A percentile compares a stretch with the other conserved stretches of the same genome.
These are phyloP conservation scores for Sicyos baderoa DNA, from an alignment of 306 rosid species.

Conservation along the genomic window DNA sequence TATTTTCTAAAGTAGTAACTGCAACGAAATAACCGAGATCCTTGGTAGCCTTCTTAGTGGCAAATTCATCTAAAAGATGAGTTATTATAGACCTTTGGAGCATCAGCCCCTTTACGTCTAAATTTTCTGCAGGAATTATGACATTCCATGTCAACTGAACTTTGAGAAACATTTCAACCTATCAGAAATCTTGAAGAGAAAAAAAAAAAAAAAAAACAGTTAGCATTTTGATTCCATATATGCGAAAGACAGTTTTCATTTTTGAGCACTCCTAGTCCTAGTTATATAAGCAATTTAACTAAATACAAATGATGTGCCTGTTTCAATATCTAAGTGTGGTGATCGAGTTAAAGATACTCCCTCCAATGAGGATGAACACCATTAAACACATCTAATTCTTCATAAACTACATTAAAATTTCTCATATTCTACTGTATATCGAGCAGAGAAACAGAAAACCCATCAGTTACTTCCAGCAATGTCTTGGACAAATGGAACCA, in stretches of 20 bases:
- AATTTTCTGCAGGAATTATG: constrained; percentile 54
- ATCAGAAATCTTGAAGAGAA: constrained; percentile 18
- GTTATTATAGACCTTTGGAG: constrained; percentile 55
- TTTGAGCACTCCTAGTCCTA: not conserved
- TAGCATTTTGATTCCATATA: not conserved
- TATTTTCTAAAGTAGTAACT: constrained; percentile 54
- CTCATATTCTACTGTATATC: not conserved
- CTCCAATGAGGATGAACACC: not conserved
- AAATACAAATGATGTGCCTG: not conserved
- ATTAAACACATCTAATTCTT: not conserved
- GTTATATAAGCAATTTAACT: not conserved
- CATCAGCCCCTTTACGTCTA: constrained; percentile 51
- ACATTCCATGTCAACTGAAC: constrained; percentile 74
- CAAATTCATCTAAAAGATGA: constrained; percentile 54
- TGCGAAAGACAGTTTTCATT: not conserved
- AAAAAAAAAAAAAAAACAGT: not conserved
- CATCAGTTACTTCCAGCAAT: not conserved
- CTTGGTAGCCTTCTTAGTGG: constrained; percentile 57
- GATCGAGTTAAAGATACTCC: not conserved
- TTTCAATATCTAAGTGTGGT: not conserved
- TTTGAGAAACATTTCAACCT: constrained; percentile 56
- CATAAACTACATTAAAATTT: not conserved
- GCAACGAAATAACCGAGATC: constrained; percentile 71
- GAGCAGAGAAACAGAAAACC: no score
- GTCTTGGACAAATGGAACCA: not conserved